These are phyloP conservation scores for Salix brachista DNA, from an alignment of 345 rosid genomes.

Conservation along the genomic window DNA sequence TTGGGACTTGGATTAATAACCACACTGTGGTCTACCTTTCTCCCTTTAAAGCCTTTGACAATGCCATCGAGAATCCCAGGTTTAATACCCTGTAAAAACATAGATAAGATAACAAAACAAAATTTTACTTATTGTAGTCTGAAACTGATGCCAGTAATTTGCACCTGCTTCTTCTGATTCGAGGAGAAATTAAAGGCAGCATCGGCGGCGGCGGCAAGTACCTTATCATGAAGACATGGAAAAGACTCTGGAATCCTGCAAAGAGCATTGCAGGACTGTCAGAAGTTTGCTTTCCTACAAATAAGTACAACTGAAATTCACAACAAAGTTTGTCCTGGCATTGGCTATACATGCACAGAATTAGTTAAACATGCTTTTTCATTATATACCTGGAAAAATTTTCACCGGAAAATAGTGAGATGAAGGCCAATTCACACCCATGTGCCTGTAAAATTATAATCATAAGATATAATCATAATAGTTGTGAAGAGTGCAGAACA, in stretches of 20 bases:
- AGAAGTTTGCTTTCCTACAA: constrained; percentile 3
- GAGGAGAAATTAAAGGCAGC: constrained; percentile 24
- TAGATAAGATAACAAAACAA: not conserved
- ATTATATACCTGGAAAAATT: constrained; percentile 51
- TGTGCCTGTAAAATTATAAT: constrained; percentile 43
- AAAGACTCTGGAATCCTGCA: constrained; percentile 18
- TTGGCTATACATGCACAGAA: not conserved
- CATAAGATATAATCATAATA: not conserved
- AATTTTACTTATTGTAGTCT: not conserved
- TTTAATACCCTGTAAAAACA: constrained; percentile 30
- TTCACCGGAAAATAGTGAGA: constrained; percentile 53
- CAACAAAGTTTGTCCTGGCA: not conserved
- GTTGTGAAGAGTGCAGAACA: not conserved
- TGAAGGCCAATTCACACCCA: constrained; percentile 68
- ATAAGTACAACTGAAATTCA: not conserved
- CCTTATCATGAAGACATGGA: constrained; percentile 29
- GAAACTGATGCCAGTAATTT: not conserved
- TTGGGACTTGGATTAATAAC: constrained; percentile 4
- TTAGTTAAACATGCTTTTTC: not conserved
- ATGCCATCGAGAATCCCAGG: constrained; percentile 41
- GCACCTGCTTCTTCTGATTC: constrained; percentile 29
- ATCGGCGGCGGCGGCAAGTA: constrained; percentile 29
- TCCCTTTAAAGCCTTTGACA: constrained; percentile 23
- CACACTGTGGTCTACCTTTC: not conserved
- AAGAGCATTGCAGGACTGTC: constrained; percentile 2